phyloP scores from a whole-genome alignment of 129 eudicot species.

The Pseudognaphalium luteoalbum region DNA sequence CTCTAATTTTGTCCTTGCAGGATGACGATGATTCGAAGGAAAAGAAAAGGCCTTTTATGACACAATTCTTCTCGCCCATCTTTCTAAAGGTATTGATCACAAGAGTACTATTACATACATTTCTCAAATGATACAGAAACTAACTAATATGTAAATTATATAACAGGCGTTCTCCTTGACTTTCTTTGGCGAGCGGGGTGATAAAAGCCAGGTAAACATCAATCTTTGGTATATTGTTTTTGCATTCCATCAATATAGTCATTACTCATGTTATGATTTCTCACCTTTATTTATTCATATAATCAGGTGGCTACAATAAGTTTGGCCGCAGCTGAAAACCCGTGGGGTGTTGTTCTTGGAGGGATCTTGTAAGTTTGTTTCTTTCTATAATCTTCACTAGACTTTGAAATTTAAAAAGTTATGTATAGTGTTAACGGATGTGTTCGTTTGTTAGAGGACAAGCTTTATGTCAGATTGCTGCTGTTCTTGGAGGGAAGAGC shows the following conservation, averaged over 20 bases:
- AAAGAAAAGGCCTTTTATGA: slow-evolving; percentile 56
- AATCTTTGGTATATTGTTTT: neutral
- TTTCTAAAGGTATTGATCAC: slow-evolving; percentile 54
- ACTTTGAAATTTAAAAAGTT: neutral
- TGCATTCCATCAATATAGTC: neutral
- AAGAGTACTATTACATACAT: neutral
- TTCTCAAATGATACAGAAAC: neutral
- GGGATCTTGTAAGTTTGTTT: slow-evolving; percentile 62
- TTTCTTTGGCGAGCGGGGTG: slow-evolving; percentile 94
- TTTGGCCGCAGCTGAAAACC: slow-evolving; percentile 93
- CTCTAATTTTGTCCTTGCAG: slow-evolving; percentile 21
- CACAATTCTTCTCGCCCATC: slow-evolving; percentile 80
- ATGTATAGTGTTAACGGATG: neutral
- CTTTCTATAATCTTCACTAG: neutral
- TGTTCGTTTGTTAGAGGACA: slow-evolving; percentile 63
- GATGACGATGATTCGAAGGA: slow-evolving; percentile 65
- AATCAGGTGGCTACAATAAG: slow-evolving; percentile 89
- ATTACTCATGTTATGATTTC: neutral
- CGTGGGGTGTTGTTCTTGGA: slow-evolving; percentile 87
- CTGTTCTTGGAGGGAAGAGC: slow-evolving; percentile 89
- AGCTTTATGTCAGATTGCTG: slow-evolving; percentile 84
- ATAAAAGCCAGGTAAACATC: slow-evolving; percentile 77
- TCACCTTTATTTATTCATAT: neutral
- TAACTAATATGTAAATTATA: neutral
- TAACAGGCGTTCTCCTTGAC: slow-evolving; percentile 79